Percentiles rank a stretch among this genome's conserved stretches.
phyloP scores from a whole-genome alignment of 371 early-diverging fungal genomes.

The Mortierella sp. region DNA sequence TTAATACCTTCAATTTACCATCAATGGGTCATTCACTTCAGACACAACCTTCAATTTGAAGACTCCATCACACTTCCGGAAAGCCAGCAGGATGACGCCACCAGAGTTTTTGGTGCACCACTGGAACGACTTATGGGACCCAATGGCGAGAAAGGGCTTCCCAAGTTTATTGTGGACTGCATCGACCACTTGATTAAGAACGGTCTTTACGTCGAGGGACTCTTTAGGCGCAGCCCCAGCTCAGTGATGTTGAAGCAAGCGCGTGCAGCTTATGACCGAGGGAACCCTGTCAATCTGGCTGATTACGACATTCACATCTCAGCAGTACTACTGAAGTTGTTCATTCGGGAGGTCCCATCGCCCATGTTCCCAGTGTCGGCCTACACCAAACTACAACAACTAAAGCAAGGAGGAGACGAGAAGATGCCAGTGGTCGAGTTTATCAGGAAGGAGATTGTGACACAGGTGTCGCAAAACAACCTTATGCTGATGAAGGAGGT shows the following conservation, averaged over 20 bases:
- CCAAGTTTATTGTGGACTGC: conserved; percentile 69
- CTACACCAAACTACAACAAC: conserved; percentile 55
- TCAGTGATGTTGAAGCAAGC: conserved; percentile 68
- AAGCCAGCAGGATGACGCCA: conserved; percentile 24
- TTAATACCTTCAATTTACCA: no score
- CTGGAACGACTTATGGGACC: conserved; percentile 75
- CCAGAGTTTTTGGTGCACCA: conserved; percentile 67
- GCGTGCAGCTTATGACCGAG: conserved; percentile 76
- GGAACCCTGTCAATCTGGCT: conserved; percentile 63
- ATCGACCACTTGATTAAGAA: conserved; percentile 46
- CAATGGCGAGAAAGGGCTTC: conserved; percentile 68
- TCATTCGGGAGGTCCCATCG: conserved; percentile 83
- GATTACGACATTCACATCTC: conserved; percentile 83
- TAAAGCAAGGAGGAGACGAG: conserved; percentile 12
- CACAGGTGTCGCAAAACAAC: conserved; percentile 53
- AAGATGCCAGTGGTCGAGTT: conserved; percentile 42
- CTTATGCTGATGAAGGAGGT: conserved; percentile 67
- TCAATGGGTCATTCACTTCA: no score
- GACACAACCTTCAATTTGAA: conserved; percentile 57
- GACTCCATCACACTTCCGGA: conserved; percentile 50
- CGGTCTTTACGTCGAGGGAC: conserved; percentile 86
- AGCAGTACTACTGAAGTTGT: conserved; percentile 87
- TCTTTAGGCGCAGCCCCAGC: conserved; percentile 89
- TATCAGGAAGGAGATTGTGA: conserved; percentile 59
- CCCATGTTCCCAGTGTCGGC: conserved; percentile 72